Base-by-base conservation (phyloP, 2,329 filamentous ascomycete species). In the Alternaria ethzedia region DNA sequence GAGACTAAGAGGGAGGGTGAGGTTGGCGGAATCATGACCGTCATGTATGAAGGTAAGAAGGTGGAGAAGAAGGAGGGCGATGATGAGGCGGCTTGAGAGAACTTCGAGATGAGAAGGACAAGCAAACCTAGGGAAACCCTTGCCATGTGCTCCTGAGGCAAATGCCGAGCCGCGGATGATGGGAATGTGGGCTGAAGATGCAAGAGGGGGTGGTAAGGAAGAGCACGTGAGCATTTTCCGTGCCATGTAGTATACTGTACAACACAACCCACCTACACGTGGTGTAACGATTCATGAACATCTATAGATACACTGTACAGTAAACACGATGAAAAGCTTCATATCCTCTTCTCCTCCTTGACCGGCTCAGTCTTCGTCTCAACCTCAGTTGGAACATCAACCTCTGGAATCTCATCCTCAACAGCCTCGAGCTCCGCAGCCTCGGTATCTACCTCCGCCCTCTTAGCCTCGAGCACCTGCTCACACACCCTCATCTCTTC, bases 11-110 rank as follows among this genome's bases (percentile, higher is more conserved):
- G 68, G 2, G 74, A 79, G 28, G 78, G 78, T 4, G 45, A 36
- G 5, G 43, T 79, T 9, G 78, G 77, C 1, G 75, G 69, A 1
- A 71, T 78, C 4, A 63, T 80, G 71, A 75, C 69, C n/a, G 23
- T 80, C 12, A 57, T 74, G 5, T 76, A 76, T 55, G 67, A 80
- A 55, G 78, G 78, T 25, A 67, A 57, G 49, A 70, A 70, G 54
- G 21, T 64, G 7, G 65, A 73, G 54, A 67, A 69, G 28, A 63
- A 69, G 52, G 65, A 64, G 25, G 60, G 59, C 41, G 51, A 41
- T 13, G 59, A 57, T 20, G 57, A 50, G 13, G 47, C 11, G 9
- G 58, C 41, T n/a, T 56, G 47, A 52, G 32, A 13, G 10, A 36
- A 10, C 5, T 23, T 11, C 3, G 21, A 32, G n/a, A 32, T 47